Conservation (phyloP, 129 eudicot species). For the Artemisia annua region DNA sequence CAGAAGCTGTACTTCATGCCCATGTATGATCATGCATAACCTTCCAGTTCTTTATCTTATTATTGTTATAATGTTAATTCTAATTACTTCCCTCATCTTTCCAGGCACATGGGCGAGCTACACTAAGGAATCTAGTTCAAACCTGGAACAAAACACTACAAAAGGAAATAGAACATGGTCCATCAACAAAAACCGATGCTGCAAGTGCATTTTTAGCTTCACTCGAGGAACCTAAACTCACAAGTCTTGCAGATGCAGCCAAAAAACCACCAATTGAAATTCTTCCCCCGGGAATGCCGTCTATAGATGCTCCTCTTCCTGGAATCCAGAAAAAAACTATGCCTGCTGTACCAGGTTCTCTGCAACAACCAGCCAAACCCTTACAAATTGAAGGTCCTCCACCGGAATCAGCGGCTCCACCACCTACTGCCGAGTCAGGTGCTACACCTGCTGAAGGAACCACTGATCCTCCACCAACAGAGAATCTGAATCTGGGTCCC, state of each 20-base stretch:
- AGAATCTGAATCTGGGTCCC: constrained; percentile 41
- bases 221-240: constrained; percentile 87
- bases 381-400: constrained; percentile 65
- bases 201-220: constrained; percentile 92
- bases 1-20: constrained; percentile 98
- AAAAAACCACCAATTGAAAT: constrained; percentile 92
- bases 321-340: constrained; percentile 63
- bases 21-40: constrained; percentile 50
- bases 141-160: constrained; percentile 88
- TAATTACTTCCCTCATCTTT: constrained; percentile 12
- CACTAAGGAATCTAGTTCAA: constrained; percentile 74
- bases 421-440: constrained; percentile 35
- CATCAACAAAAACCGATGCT: constrained; percentile 81
- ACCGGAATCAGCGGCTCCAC: constrained; percentile 44
- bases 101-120: constrained; percentile 94
- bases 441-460: constrained; percentile 16
- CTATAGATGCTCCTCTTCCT: constrained; percentile 81
- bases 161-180: constrained; percentile 78
- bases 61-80: neutral
- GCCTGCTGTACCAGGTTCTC: constrained; percentile 44
- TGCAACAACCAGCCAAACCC: constrained; percentile 59
- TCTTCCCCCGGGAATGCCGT: constrained; percentile 95
- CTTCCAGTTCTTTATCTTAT: neutral
- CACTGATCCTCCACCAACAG: constrained; percentile 33
- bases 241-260: constrained; percentile 87